Evolutionary conservation across 2,329 filamentous ascomycete species (phyloP).

Genomic region (Cordyceps farinosa): DNA sequence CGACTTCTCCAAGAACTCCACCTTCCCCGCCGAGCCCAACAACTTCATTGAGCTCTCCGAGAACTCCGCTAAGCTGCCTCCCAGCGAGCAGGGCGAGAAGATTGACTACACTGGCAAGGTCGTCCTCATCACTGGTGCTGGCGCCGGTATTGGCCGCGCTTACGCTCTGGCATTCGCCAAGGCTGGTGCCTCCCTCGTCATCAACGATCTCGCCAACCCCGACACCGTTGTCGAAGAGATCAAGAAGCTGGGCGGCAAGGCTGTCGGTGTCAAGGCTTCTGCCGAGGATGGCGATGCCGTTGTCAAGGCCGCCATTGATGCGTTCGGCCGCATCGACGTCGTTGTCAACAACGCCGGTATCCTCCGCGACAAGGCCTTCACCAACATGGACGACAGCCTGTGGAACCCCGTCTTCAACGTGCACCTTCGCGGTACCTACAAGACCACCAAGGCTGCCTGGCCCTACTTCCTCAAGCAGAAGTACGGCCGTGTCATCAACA

Average conservation of each 20-base stretch:
- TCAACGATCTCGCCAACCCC: constrained; percentile 94
- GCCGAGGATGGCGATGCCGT: constrained; percentile 89
- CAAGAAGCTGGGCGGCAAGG: constrained; percentile 81
- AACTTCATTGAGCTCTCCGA: constrained; percentile 87
- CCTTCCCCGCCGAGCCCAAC: constrained; percentile 78
- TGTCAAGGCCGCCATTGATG: constrained; percentile 89
- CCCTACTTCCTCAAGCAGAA: constrained; percentile 98
- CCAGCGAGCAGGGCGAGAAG: constrained; percentile 68
- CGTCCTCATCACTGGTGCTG: constrained; percentile 81
- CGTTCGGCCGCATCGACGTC: constrained; percentile 90
- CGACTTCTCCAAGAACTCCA: constrained; percentile 74
- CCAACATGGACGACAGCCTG: constrained; percentile 91
- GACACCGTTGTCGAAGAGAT: constrained; percentile 91
- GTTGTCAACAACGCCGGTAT: constrained; percentile 98
- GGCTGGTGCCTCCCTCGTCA: constrained; percentile 78
- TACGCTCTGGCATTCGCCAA: constrained; percentile 88
- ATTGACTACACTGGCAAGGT: constrained; percentile 82
- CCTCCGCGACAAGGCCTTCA: constrained; percentile 94
- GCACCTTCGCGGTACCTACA: constrained; percentile 91
- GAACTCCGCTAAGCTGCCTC: constrained; percentile 72
- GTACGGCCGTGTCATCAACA: constrained; percentile 96
- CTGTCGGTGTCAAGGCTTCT: constrained; percentile 87
- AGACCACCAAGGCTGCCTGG: constrained; percentile 96
- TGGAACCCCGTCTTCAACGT: constrained; percentile 93
- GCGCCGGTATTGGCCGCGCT: constrained; percentile 84